phyloP scores from a whole-genome alignment of 805 yeast species.

The Barnettozyma sucrosica region DNA sequence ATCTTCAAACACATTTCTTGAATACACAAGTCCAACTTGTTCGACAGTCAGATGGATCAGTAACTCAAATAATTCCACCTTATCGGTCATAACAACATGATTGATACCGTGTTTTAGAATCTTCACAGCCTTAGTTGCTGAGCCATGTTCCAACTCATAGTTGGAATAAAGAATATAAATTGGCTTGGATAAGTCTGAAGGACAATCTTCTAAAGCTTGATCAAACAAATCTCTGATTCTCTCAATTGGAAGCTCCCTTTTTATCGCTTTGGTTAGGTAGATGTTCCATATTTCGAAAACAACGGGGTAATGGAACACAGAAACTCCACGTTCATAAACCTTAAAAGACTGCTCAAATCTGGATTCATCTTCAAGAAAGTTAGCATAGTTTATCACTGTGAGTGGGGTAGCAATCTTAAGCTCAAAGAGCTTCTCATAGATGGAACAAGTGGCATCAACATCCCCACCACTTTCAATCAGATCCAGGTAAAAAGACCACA shows the following conservation, averaged over 20 bases:
- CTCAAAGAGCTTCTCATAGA: constrained; percentile 49
- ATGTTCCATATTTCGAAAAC: constrained; percentile 67
- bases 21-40: constrained; percentile 35
- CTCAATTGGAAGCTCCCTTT: constrained; percentile 36
- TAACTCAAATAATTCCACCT: constrained; percentile 38
- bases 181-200: constrained; percentile 40
- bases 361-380: constrained; percentile 44
- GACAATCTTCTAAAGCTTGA: constrained; percentile 50
- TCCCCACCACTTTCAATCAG: constrained; percentile 53
- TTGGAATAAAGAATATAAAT: constrained; percentile 52
- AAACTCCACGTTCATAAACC: constrained; percentile 66
- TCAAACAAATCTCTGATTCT: constrained; percentile 72
- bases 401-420: constrained; percentile 66
- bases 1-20: constrained; percentile 45
- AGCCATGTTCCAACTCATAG: constrained; percentile 54
- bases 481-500: constrained; percentile 76
- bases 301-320: constrained; percentile 51
- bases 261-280: constrained; percentile 51
- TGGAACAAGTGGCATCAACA: constrained; percentile 31
- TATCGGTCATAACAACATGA: constrained; percentile 25
- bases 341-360: constrained; percentile 46
- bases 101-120: constrained; percentile 40
- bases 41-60: constrained; percentile 36
- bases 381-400: constrained; percentile 60
- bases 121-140: constrained; percentile 42